phyloP scores from a whole-genome alignment of 352 stramenopile species.

The Phytopythium oedochilum region DNA sequence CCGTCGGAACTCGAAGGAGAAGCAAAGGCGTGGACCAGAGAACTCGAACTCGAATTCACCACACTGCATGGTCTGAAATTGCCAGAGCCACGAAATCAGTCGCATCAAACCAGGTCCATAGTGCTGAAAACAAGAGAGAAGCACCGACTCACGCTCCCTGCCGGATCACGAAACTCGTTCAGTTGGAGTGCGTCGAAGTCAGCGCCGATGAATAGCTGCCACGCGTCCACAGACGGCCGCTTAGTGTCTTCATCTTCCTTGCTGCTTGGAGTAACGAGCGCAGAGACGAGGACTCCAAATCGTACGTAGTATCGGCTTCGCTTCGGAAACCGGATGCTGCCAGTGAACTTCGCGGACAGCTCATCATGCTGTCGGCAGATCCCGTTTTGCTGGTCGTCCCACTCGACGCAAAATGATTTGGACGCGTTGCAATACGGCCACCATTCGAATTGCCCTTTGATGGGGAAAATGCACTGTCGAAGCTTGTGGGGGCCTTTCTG shows the following conservation, averaged over 20 bases:
- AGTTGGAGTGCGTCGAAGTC: constrained; percentile 62
- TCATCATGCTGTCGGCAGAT: constrained; percentile 20
- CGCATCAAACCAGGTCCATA: too few relatives aligned
- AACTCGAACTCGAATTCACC: constrained; percentile 51
- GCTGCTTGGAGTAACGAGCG: neutral
- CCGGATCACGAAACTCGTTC: constrained; percentile 28
- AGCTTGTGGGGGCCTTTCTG: constrained; percentile 50
- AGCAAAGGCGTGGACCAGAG: constrained; percentile 49
- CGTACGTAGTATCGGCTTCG: constrained; percentile 40
- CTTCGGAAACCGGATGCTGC: constrained; percentile 49
- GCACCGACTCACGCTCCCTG: constrained; percentile 26
- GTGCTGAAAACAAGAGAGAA: too few relatives aligned
- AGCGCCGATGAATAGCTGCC: constrained; percentile 41
- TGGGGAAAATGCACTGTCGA: constrained; percentile 47
- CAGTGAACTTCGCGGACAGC: constrained; percentile 16
- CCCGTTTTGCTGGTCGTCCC: constrained; percentile 10
- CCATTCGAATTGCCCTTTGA: constrained; percentile 62
- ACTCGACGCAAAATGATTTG: constrained; percentile 31
- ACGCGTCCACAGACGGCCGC: constrained; percentile 8
- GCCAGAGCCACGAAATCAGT: neutral
- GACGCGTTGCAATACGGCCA: constrained; percentile 37
- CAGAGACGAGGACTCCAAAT: constrained; percentile 5
- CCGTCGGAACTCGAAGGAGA: constrained; percentile 41
- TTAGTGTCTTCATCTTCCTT: constrained; percentile 1
- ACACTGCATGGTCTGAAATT: constrained; percentile 18